Evolutionary conservation across 2,329 filamentous ascomycete genomes (phyloP), one percentile per base, ranked within the genome.

Genomic region (Diplodia intermedia): DNA sequence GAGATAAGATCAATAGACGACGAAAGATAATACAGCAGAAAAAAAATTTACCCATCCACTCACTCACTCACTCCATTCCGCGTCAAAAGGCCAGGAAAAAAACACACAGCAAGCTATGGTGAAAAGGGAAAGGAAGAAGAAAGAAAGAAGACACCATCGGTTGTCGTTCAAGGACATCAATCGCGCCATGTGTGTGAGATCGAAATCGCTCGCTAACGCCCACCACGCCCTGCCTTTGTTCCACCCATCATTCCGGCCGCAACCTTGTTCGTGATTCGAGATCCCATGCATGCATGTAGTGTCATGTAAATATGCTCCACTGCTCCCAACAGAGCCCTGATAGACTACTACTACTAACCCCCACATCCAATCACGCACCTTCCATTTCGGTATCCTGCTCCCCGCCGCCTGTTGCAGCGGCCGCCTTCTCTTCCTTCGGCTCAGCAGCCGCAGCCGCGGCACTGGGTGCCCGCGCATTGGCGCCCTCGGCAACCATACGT

Each of bases 381-480:
- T 31, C 52, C 65, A 67, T 67, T 40, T 67, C 50, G 12, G 66
- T 55, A 18, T 67, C 63, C 26, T 29, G 54, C 20, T 57, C 57
- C 8, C 40, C 47, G 15, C 11, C 20, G 15, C 11, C 20, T 15
- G 60, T 12, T 11, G 47, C 40, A n/a, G 36, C 52, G 29, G 49
- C 53, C 23, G 23, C 38, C n/a, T 40, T 38, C 31, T 38, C 54
- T 33, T 56, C 33, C 33, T 20, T 23, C 18, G 54, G n/a, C 33
- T 33, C 31, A 56, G 33, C 33, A 12, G 54, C 53, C 23, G 50
- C 29, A 50, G 52, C 9, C 1, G 53, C 26, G 12, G 29, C 40
- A 12, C 38, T 40, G 15, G 40, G 18, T 15, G 65, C 26, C 3
- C 40, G 49, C 18, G 53, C 50, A 29, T 54, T 36, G 20, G 50